Evolutionary conservation across 441 rosid genomes (phyloP), one percentile per base, ranked within the genome.

Genomic region (Francoa sonchifolia): DNA sequence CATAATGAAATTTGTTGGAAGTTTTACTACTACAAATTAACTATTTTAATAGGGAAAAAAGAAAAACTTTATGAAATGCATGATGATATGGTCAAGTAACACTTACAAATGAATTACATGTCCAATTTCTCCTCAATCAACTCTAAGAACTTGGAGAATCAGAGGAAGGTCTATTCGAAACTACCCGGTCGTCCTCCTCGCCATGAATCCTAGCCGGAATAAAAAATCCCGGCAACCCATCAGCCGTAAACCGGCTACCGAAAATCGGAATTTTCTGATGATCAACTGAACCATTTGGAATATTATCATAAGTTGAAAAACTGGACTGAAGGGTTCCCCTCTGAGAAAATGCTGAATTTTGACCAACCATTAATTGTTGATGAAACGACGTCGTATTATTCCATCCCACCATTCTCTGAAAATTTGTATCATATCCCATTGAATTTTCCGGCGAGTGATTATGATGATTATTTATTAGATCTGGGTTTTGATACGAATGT

Each of bases 321-420:
- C 69, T 70, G 80, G 80, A 62, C 76, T 73, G 76, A 73, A 70
- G 76, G 74, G 80, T 61, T 47, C 69, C 80, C 70, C 80, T 59
- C 51, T 58, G 71, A 38, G 45, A 37, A 41, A 48, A 55, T 21
- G 44, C 59, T 12, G 54, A 63, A 45, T 50, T 53, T 11, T 45
- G 67, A 52, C 65, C 64, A 33, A 68, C 43, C 45, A 65, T 26
- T 23, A 62, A 55, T 15, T 46, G 69, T 26, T 63, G 64, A 35
- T 42, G 53, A 26, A 58, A 38, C 41, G 65, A 42, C 25, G 58
- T 51, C 39, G 54, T 60, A 41, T 54, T 53, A 41, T 55, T 64
- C 77, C 77, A 71, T 6, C 59, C 61, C 8, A 68, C 42, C 67
- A 75, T 44, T 48, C 70, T 59, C 8, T 55, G 69, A 47, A 59